Base-by-base conservation (phyloP, 192 early-diverging fungal species). In the Coemansia sp. region DNA sequence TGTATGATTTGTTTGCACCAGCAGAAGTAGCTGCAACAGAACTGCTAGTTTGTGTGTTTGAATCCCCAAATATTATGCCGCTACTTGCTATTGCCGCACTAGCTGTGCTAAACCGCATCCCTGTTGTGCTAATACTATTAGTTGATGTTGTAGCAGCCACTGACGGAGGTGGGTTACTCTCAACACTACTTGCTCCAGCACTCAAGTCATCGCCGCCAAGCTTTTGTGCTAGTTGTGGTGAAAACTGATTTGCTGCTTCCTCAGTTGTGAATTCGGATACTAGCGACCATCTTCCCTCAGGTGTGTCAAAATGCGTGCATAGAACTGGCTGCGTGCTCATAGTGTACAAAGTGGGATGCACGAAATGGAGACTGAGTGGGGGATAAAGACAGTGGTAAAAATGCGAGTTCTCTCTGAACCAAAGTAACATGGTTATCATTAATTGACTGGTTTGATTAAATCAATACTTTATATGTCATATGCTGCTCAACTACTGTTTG, bases 181-280 rank as follows among this genome's bases (percentile, higher is more conserved):
- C 69, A 0, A 58, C 17, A 4, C 63, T 54, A 21, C 62, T 76
- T 46, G 78, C 62, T 0, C 74, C 70, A 19, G 61, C 20, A 31
- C 75, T 27, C 17, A 77, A 63, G 59, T 82, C 80, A 60, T 82
- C 75, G 55, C 63, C 80, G 4, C 50, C 54, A 42, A 65, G 39
- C 54, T 68, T 68, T 10, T 59, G 63, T 1, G 64, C 61, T 30
- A 82, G 62, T 39, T 74, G 71, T 21, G 80, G 80, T 32, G 46
- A 22, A 20, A 82, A 74, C 62, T 82, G 80, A 46, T 82, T 82
- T 6, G 75, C 80, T 4, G 80, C 74, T 7, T 82, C 80, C 42
- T 82, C 80, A 0, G 75, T 69, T 6, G 67, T 59, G 55, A 76
- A 76, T 53, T 77, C 72, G 14, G 68, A 71, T 3, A 71, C 71